Base-by-base conservation (phyloP, 164 flowering plant species). In the Aristolochia californica region DNA sequence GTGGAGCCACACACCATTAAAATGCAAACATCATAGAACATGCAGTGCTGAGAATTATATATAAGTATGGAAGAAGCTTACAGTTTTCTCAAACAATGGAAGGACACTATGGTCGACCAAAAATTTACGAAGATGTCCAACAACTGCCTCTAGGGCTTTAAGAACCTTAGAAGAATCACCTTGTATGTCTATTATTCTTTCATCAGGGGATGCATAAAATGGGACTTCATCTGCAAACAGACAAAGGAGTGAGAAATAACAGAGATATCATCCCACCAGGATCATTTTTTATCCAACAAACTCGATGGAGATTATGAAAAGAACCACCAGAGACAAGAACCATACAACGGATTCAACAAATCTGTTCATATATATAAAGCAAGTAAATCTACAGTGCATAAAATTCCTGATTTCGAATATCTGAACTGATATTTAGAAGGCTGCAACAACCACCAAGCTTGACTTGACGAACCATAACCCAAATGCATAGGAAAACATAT, bases 91-190 rank as follows among this genome's bases (percentile, higher is more conserved):
- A 72, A 93, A 89, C 47, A 93, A 62, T 54, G 97, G 88, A 73
- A 89, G 67, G 55, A 93, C 85, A 67, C 84, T 80, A 20, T 79
- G 96, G 68, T 93, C 99, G 28, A 87, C 96, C 77, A 93, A 75
- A 61, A 90, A 93, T 69, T 89, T 93, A 64, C 99, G 76, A 15
- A 89, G 73, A 65, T 85, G 96, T 18, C 91, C 86, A n/a, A 84
- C 70, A 27, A 84, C 83, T 53, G 85, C 83, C 71, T 90, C 93
- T 22, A 93, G 73, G 26, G 93, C 97, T 68, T 83, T 83, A 22
- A 73, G 74, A 70, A 93, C 97, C 73, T 87, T 87, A 25, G 60
- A 44, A 10, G 82, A 69, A 64, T 90, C 97, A 30, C 97, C 99
- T 52, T 89, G 97, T 65, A 93, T 53, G 60, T 90, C 97, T 50